Base-by-base conservation (phyloP, 2,329 filamentous ascomycete species). In the Blastomyces parvus region DNA sequence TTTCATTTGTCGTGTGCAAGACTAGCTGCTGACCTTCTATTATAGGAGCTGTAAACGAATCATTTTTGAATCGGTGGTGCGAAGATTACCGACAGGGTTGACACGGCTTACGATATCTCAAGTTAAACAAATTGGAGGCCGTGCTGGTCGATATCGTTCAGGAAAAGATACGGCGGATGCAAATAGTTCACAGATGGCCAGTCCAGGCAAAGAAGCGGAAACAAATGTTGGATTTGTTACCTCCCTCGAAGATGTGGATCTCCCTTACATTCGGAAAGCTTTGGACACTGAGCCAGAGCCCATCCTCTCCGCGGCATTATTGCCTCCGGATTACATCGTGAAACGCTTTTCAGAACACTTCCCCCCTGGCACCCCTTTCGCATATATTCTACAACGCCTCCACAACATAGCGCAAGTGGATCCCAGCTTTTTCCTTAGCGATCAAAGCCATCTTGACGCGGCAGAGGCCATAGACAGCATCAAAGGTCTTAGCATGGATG, bases 61-160 rank as follows among this genome's bases (percentile, higher is more conserved):
- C 65, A 84, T 99, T 62, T 94, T 99, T 67, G 90, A 96, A 70
- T 82, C 87, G 0, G 82, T 87, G 1, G 78, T 81, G 64, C 99
- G 97, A 74, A 88, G 83, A 67, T 83, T 91, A 66, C 88, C 88
- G 1, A 71, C 68, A 0, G 76, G 79, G 5, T 80, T 82, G 38
- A 79, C 84, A 19, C 76, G 80, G 3, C 80, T 99, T 30, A 79
- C 82, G 0, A 81, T 88, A 2, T 88, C 91, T 0, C 90, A 97
- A 68, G 82, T 97, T 70, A 97, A 96, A 75, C 94, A 99, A 73
- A 99, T 99, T 70, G 94, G 87, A 59, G 94, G 94, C 22, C 86
- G 94, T 67, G 94, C 94, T 14, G 94, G 94, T 36, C 87, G 94
- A 56, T 99, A 87, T 75, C 86, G 87, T 63, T 87, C 88, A 36